Conservation (phyloP, 306 rosid genomes). For the Prinsepia uniflora region DNA sequence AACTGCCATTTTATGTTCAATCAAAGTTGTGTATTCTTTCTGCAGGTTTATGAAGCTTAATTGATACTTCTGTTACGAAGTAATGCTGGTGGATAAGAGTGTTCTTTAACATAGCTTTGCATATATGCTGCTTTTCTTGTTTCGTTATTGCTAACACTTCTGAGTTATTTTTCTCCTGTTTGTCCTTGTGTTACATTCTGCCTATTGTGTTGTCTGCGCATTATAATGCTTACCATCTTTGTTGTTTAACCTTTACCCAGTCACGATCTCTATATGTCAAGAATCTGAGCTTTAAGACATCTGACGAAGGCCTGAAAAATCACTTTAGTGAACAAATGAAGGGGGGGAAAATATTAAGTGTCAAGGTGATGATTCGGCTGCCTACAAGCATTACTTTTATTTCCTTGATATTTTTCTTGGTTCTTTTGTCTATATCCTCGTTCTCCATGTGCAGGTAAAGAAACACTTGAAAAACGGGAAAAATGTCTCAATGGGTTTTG, state of each 20-base stretch:
- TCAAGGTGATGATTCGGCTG: constrained; percentile 50
- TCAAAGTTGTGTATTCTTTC: not conserved
- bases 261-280: constrained; percentile 88
- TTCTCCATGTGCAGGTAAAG: constrained; percentile 51
- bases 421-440: constrained; percentile 19
- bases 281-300: constrained; percentile 84
- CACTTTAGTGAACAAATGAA: constrained; percentile 64
- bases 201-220: constrained; percentile 7
- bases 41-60: not conserved
- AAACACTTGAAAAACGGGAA: constrained; percentile 85
- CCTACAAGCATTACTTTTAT: constrained; percentile 9
- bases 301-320: constrained; percentile 61
- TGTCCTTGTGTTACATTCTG: not conserved
- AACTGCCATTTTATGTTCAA: not conserved
- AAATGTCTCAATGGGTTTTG: constrained; percentile 85
- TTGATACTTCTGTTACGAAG: not conserved
- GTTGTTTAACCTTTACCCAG: constrained; percentile 38
- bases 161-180: not conserved
- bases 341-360: constrained; percentile 69
- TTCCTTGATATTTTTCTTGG: not conserved
- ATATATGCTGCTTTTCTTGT: not conserved
- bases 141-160: not conserved
- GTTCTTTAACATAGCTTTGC: not conserved
- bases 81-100: not conserved
- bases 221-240: constrained; percentile 12